These are phyloP conservation scores for Ophiostoma angusticollis DNA, from an alignment of 2,329 filamentous ascomycete species.

Conservation along the genomic window DNA sequence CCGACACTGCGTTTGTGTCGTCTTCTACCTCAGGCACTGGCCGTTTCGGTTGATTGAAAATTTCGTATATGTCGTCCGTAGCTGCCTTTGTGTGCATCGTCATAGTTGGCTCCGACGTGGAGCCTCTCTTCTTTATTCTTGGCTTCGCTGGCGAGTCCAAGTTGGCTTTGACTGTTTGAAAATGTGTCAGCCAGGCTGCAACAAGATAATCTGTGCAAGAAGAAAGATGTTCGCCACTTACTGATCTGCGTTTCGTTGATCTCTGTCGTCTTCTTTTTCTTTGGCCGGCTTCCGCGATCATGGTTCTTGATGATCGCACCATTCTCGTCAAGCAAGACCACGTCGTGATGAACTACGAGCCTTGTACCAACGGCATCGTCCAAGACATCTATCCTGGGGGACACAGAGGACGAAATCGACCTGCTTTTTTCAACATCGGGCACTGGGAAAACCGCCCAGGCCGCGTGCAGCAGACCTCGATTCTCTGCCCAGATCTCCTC, in stretches of 20 bases:
- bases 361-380: constrained; percentile 21
- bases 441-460: constrained; percentile 41
- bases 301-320: constrained; percentile 28
- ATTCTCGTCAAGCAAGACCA: constrained; percentile 44
- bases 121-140: constrained; percentile 67
- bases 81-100: constrained; percentile 91
- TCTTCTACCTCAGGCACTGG: constrained; percentile 28
- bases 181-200: not conserved
- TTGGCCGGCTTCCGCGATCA: constrained; percentile 25
- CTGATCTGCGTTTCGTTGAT: constrained; percentile 87
- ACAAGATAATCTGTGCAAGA: not conserved
- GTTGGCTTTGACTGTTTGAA: constrained; percentile 67
- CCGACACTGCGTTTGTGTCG: constrained; percentile 36
- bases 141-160: constrained; percentile 77
- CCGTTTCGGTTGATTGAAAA: constrained; percentile 77
- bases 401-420: constrained; percentile 15
- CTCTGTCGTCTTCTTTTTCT: constrained; percentile 71
- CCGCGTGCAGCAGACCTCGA: constrained; percentile 53
- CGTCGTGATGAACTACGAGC: constrained; percentile 31
- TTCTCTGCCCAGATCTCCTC: constrained; percentile 77
- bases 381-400: constrained; percentile 21
- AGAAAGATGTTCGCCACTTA: constrained; percentile 29
- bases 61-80: constrained; percentile 93
- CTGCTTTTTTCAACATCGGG: not conserved
- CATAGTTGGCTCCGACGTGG: constrained; percentile 74